Evolutionary conservation across 805 yeast genomes (phyloP).

Genomic region (Brettanomyces anomalus): DNA sequence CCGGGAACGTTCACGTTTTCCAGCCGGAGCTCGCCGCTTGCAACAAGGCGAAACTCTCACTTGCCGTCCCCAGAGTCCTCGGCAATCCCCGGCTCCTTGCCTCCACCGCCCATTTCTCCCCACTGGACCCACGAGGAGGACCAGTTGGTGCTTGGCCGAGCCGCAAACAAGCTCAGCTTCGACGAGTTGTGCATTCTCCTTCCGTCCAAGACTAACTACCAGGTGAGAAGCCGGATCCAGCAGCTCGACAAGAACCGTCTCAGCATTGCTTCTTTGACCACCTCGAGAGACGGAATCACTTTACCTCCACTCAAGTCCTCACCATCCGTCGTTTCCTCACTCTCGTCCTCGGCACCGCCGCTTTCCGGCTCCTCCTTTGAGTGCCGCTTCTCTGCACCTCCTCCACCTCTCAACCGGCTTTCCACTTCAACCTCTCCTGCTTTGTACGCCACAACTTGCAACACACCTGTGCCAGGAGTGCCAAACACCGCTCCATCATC

Average conservation of each 20-base stretch:
- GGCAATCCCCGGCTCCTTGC: background rate
- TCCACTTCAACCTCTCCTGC: constrained; percentile 1
- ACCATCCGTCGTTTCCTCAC: background rate
- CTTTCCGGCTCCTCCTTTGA: too few species aligned
- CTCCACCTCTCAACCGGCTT: background rate
- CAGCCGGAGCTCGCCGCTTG: background rate
- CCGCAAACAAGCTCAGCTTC: constrained; percentile 51
- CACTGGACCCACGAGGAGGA: constrained; percentile 66
- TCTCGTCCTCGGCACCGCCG: background rate
- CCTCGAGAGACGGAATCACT: background rate
- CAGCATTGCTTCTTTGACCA: constrained; percentile 8
- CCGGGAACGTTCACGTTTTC: background rate
- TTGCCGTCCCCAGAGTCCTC: background rate
- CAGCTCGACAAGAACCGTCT: constrained; percentile 25
- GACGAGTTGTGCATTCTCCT: constrained; percentile 67
- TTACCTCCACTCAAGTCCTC: background rate
- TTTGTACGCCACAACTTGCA: constrained; percentile 1
- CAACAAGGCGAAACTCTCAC: background rate
- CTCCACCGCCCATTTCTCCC: constrained; percentile 6
- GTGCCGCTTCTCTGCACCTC: background rate
- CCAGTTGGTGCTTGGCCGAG: constrained; percentile 46
- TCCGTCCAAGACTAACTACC: constrained; percentile 67
- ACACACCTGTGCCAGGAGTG: background rate
- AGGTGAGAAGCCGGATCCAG: constrained; percentile 56
- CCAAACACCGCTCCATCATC: background rate